phyloP scores from a whole-genome alignment of 1,139 yeast genomes.

The Pichia kudriavzevii region DNA sequence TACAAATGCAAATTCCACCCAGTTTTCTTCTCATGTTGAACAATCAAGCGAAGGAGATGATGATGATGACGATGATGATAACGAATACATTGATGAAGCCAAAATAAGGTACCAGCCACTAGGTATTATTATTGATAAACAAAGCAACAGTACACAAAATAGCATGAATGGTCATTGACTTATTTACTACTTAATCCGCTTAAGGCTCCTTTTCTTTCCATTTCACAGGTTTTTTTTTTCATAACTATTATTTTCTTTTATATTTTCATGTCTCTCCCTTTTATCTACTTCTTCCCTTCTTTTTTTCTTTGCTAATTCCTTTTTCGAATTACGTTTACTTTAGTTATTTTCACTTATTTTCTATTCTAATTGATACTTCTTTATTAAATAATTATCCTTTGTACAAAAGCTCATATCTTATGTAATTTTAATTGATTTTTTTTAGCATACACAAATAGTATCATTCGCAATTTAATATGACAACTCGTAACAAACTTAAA shows the following conservation, averaged over 20 bases:
- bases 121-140: slow-evolving; percentile 14
- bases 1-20: too few relatives aligned
- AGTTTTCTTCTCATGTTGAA: too few relatives aligned
- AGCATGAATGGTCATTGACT: too few relatives aligned
- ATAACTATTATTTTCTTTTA: neutral
- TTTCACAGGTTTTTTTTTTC: neutral
- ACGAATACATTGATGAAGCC: slow-evolving; percentile 15
- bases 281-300: neutral
- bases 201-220: too few relatives aligned
- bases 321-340: neutral
- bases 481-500: too few relatives aligned
- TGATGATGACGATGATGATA: slow-evolving; percentile 13
- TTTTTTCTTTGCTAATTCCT: neutral
- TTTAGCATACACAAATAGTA: too few relatives aligned
- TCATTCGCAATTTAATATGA: too few relatives aligned
- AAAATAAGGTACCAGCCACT: slow-evolving; percentile 16
- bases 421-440: too few relatives aligned
- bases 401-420: too few relatives aligned
- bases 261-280: neutral
- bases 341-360: too few relatives aligned
- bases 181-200: too few relatives aligned
- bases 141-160: neutral
- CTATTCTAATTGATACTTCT: neutral
- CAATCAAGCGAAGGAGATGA: slow-evolving; percentile 1
- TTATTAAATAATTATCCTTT: too few relatives aligned